Conservation (phyloP, 192 early-diverging fungal genomes). For the Physocladia obscura region DNA sequence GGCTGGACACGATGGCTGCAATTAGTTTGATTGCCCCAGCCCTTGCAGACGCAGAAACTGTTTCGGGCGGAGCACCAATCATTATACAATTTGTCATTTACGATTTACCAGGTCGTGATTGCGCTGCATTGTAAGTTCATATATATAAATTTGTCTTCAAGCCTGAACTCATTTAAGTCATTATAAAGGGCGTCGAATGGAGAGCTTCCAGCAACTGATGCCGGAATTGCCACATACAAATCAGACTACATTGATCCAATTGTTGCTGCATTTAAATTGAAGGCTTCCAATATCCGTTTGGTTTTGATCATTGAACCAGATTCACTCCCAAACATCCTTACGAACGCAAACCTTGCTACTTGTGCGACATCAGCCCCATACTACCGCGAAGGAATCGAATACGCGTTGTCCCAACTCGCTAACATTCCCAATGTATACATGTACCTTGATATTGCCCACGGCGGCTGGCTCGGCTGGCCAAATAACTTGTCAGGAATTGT, state of each 20-base stretch:
- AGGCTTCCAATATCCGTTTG: constrained; percentile 39
- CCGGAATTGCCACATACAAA: constrained; percentile 36
- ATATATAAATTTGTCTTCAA: too few relatives aligned
- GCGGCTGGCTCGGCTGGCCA: constrained; percentile 49
- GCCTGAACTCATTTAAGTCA: background rate
- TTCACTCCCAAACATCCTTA: constrained; percentile 48
- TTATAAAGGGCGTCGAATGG: constrained; percentile 41
- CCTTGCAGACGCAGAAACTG: constrained; percentile 16
- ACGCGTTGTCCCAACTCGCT: constrained; percentile 38
- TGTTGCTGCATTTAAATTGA: constrained; percentile 9
- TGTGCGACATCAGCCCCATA: constrained; percentile 31
- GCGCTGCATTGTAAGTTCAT: constrained; percentile 29
- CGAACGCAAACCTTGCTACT: constrained; percentile 25
- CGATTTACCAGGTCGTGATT: constrained; percentile 54
- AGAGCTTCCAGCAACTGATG: constrained; percentile 32
- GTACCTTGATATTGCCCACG: constrained; percentile 46
- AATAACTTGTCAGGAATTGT: constrained; percentile 31
- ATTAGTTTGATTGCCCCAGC: background rate
- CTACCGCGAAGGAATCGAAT: constrained; percentile 44
- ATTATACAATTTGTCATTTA: constrained; percentile 47
- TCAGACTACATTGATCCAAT: constrained; percentile 43
- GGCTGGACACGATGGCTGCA: background rate
- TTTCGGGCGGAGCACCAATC: constrained; percentile 7
- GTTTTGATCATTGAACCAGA: constrained; percentile 49
- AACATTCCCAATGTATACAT: constrained; percentile 29